Evolutionary conservation across 495 filamentous ascomycete genomes (phyloP).

Genomic region (Annulohypoxylon maeteangense): DNA sequence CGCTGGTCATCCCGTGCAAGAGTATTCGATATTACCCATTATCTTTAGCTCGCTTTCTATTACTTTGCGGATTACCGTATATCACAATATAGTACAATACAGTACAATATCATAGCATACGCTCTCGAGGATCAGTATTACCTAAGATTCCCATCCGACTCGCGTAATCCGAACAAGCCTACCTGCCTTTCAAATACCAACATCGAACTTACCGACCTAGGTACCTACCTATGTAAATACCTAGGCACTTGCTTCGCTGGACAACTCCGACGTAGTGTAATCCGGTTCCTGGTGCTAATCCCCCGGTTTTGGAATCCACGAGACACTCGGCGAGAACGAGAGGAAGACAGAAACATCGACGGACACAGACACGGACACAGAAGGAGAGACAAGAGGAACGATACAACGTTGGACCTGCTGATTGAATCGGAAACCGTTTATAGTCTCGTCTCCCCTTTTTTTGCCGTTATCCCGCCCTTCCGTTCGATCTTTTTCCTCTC

Average conservation of each 20-base stretch:
- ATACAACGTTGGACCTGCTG: constrained; percentile 37
- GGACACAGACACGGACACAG: background rate
- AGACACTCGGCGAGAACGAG: constrained; percentile 33
- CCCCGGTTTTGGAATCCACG: constrained; percentile 16
- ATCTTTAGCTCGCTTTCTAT: background rate
- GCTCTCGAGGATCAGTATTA: constrained; percentile 26
- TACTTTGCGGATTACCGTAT: constrained; percentile 30
- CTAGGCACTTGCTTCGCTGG: constrained; percentile 21
- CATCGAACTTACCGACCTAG: too few relatives aligned
- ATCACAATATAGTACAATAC: constrained; percentile 11
- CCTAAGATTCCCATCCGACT: constrained; percentile 31
- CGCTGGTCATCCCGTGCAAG: constrained; percentile 36
- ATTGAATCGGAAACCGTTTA: constrained; percentile 22
- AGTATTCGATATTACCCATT: background rate
- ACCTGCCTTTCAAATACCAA: background rate
- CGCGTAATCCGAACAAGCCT: constrained; percentile 20
- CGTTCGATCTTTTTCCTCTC: constrained; percentile 11
- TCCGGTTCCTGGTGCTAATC: constrained; percentile 33
- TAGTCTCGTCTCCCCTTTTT: background rate
- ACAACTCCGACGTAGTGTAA: constrained; percentile 40
- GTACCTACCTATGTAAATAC: too few relatives aligned
- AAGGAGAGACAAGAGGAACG: background rate
- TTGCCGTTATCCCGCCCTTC: constrained; percentile 28
- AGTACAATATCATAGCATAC: background rate
- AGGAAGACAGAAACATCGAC: background rate